Conservation (phyloP, 768 basidiomycete species). For the Cystofilobasidium macerans region DNA sequence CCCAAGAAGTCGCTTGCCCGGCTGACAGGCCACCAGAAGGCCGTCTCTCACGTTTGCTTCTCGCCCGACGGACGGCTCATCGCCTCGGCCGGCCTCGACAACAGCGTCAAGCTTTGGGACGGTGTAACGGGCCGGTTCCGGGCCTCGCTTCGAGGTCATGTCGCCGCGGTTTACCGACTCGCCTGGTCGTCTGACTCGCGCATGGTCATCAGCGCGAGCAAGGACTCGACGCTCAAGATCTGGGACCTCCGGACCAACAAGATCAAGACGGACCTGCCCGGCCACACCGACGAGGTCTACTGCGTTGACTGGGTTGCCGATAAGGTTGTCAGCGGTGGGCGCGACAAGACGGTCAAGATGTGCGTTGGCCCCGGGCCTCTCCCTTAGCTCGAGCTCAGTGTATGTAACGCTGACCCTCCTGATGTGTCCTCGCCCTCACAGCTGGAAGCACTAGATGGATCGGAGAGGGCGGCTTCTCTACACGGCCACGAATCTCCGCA, state of each 20-base stretch:
- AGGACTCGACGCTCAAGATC: slow-evolving; percentile 93
- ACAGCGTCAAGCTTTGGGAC: slow-evolving; percentile 84
- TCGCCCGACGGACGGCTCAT: slow-evolving; percentile 87
- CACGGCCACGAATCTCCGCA: too few species aligned
- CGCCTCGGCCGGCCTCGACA: slow-evolving; percentile 84
- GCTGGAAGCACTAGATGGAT: slow-evolving; percentile 25
- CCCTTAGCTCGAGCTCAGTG: too few species aligned
- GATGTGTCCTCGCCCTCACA: background rate
- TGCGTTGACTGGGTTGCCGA: slow-evolving; percentile 98
- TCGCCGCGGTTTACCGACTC: slow-evolving; percentile 84
- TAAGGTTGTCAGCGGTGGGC: slow-evolving; percentile 95
- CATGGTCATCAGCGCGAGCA: slow-evolving; percentile 84
- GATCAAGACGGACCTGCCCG: slow-evolving; percentile 83
- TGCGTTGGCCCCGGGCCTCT: slow-evolving; percentile 41
- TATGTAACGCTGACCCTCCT: background rate
- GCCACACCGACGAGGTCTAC: slow-evolving; percentile 95
- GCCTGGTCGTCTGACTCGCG: slow-evolving; percentile 92
- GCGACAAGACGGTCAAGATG: slow-evolving; percentile 88
- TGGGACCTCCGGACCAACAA: slow-evolving; percentile 98
- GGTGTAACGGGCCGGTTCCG: slow-evolving; percentile 64
- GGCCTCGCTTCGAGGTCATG: slow-evolving; percentile 79
- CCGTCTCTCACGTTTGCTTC: slow-evolving; percentile 86
- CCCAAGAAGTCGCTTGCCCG: slow-evolving; percentile 61
- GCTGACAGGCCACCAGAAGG: slow-evolving; percentile 87
- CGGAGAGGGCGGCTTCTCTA: too few species aligned